Evolutionary conservation across 140 eudicot genomes (phyloP), one percentile per base, ranked within the genome.

Genomic region (Anethum foeniculum): DNA sequence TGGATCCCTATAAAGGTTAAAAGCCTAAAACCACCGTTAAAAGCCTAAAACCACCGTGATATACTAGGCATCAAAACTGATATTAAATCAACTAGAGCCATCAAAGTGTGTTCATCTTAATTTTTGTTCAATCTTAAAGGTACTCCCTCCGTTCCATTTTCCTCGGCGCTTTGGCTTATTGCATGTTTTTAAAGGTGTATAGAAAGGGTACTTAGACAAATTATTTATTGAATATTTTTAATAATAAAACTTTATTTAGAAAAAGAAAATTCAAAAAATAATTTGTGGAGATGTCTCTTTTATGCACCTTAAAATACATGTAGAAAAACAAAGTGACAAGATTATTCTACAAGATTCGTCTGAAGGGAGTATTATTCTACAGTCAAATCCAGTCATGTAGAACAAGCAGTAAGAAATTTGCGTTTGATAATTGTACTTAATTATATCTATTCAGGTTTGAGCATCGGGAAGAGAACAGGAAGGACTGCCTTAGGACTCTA

Each of bases 391-490:
- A n/a, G 78, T 44, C 51, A n/a, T 75, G 78, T 27, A 5, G 32
- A 48, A 43, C 76, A 23, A 27, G 72, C 39, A 67, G 15, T 75
- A 5, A 25, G 62, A 47, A 75, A 16, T 25, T 0, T 47, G 43
- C 3, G 0, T 47, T 75, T 48, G 14, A 25, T 47, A 75, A 27
- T 75, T 15, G 28, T 32, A 38, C 72, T 36, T 9, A 19, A 77
- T 79, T 69, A 12, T 81, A 32, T 71, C 65, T 41, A n/a, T 85
- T 48, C 85, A 95, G 99, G 90, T 92, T 90, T 85, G 99, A 95
- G 71, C 95, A 92, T 69, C 92, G 99, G 68, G 97, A 95, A 81
- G 97, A 95, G 89, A 95, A 95, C 78, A 89, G 97, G 86, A 95
- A 95, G 88, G 99, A 95, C 86, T 95, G 99, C 88, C 87, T 92